Evolutionary conservation across 2,329 filamentous ascomycete species (phyloP), one percentile per base, ranked within the genome.

Genomic region (Gaeumannomyces tritici): DNA sequence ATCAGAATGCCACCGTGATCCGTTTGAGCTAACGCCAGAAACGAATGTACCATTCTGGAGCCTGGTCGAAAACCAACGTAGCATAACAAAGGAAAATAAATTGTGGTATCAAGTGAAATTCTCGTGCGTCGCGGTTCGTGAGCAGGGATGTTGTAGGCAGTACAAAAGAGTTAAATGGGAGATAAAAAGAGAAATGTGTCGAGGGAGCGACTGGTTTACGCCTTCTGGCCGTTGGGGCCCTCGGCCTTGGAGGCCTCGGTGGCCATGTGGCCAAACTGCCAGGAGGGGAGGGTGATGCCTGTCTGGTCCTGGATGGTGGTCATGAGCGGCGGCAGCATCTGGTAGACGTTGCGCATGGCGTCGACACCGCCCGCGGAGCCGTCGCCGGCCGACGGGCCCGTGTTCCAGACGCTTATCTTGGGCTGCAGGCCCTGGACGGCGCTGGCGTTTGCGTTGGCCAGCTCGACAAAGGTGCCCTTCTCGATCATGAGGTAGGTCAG

Each of bases 341-440:
- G 91, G 77, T 95, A 93, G 51, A 96, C 82, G 68, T 93, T 93
- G 66, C 90, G 81, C 75, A 95, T 88, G 4, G 88, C 82, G 63
- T 90, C 87, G 62, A 83, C 77, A 55, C 74, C 72, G 55, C 76
- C 55, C 71, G 76, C 75, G 21, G 71, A 73, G 55, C 69, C 71
- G 26, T 64, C 68, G 29, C 70, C 71, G 3, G 73, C 79, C 60
- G 81, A 76, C 59, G 76, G 73, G 56, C 89, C 89, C 11, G 91
- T 96, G 72, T 91, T 95, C 91, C 91, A 96, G 29, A 93, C 86
- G 65, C 87, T 92, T 77, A 96, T 95, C 87, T 96, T 96, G 66
- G 91, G 91, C 73, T 92, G 84, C 67, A 96, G 76, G 29, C 91
- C 91, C 61, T 84, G 80, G 71, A 96, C 84, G 35, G 90, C 91